Evolutionary conservation across 495 filamentous ascomycete genomes (phyloP).

Genomic region (Podospora pseudocomata): DNA sequence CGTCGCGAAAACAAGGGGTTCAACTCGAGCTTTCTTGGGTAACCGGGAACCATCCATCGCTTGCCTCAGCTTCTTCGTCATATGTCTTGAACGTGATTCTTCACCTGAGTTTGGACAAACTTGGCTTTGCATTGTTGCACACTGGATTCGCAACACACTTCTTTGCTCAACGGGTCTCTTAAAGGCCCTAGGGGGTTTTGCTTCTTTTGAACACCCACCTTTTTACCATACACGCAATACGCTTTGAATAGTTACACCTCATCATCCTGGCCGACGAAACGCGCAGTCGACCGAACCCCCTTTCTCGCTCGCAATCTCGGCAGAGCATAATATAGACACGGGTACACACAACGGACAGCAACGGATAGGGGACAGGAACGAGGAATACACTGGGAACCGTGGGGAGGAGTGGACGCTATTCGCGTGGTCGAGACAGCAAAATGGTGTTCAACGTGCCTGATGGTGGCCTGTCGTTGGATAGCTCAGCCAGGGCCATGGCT

Average conservation of each 20-base stretch:
- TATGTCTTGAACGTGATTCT: conserved; percentile 1
- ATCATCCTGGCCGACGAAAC: neutral
- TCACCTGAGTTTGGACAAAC: neutral
- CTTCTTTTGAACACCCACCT: neutral
- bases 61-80: conserved; percentile 1
- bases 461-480: conserved; percentile 43
- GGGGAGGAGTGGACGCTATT: conserved; percentile 21
- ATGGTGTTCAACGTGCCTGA: conserved; percentile 43
- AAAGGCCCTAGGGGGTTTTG: neutral
- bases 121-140: conserved; percentile 3
- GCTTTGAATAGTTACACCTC: neutral
- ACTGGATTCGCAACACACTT: neutral
- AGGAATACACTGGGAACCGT: conserved; percentile 2
- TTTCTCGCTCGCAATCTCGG: neutral
- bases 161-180: neutral
- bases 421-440: conserved; percentile 18
- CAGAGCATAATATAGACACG: neutral
- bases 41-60: neutral
- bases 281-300: neutral
- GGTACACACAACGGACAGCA: neutral
- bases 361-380: conserved; percentile 1
- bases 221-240: neutral
- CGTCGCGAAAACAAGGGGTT: neutral
- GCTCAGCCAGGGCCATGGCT: conserved; percentile 34
- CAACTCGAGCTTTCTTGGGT: neutral